Evolutionary conservation across 2,329 filamentous ascomycete genomes (phyloP).

Genomic region (Ophiocordyceps sinensis): DNA sequence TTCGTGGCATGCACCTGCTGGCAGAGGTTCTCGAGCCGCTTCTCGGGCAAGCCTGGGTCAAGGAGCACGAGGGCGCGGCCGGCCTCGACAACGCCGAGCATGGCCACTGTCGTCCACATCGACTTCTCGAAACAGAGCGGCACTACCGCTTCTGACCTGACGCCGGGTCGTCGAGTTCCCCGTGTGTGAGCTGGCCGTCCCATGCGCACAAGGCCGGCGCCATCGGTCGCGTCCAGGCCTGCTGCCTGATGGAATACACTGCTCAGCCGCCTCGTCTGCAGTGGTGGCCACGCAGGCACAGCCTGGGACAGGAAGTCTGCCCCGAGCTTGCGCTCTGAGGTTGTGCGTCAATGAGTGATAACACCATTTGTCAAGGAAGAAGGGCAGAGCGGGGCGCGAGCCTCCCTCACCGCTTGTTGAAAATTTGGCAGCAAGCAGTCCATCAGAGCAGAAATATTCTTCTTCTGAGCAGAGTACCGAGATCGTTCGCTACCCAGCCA

Average conservation of each 20-base stretch:
- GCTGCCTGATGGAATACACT: neutral
- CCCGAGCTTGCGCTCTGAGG: no score
- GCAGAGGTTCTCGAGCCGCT: slow-evolving; percentile 2
- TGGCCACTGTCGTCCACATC: slow-evolving; percentile 7
- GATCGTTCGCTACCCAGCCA: no score
- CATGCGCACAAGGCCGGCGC: neutral
- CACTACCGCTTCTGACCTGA: slow-evolving; percentile 2
- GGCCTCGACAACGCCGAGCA: slow-evolving; percentile 12
- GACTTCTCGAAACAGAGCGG: slow-evolving; percentile 7
- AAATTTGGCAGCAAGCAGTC: no score
- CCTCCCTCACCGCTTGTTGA: no score
- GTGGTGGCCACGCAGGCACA: no score
- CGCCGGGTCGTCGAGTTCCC: slow-evolving; percentile 17
- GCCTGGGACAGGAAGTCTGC: no score
- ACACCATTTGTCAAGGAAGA: no score
- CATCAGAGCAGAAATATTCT: no score
- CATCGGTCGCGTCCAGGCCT: neutral
- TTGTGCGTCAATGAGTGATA: no score
- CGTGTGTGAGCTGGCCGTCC: slow-evolving; percentile 21
- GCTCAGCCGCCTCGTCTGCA: no score
- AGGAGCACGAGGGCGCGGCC: slow-evolving; percentile 13
- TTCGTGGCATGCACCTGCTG: slow-evolving; percentile 1
- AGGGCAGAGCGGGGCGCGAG: no score
- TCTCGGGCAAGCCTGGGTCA: slow-evolving; percentile 7
- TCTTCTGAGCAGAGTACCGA: no score